phyloP scores from a whole-genome alignment of 805 yeast genomes.

The Zygosaccharomyces siamensis region DNA sequence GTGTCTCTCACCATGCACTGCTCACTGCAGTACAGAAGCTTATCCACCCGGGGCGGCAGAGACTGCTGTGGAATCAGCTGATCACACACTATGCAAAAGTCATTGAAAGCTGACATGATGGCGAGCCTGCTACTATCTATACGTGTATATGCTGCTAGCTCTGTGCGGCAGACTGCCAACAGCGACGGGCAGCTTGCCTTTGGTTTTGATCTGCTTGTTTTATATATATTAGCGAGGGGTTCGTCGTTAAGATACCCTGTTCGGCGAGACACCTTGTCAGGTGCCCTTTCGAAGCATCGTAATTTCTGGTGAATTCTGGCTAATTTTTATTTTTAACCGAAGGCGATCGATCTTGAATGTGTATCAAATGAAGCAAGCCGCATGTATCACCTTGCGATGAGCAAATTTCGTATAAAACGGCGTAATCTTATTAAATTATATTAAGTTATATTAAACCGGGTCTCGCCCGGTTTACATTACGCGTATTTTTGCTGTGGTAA shows the following conservation, averaged over 20 bases:
- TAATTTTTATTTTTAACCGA: neutral
- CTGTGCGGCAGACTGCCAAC: no score
- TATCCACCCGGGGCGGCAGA: slow-evolving; percentile 8
- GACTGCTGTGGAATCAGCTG: slow-evolving; percentile 21
- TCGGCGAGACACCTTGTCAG: neutral
- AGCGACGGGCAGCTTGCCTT: no score
- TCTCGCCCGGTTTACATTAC: neutral
- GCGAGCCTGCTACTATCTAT: no score
- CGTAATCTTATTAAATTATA: neutral
- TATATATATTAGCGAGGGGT: neutral
- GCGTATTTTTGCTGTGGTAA: no score
- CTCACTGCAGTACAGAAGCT: slow-evolving; percentile 26
- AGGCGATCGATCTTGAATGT: neutral
- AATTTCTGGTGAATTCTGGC: neutral
- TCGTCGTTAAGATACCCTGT: neutral
- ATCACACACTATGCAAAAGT: slow-evolving; percentile 56
- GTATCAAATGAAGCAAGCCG: neutral
- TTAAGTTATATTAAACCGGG: neutral
- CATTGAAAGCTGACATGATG: slow-evolving; percentile 40
- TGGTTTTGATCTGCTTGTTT: neutral
- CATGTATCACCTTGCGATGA: neutral
- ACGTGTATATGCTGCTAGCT: no score
- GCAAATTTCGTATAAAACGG: neutral
- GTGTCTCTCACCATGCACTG: slow-evolving; percentile 14
- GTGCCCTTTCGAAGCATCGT: neutral